These are phyloP conservation scores for Starmerella bacillaris DNA, from an alignment of 805 yeast species.

Conservation along the genomic window DNA sequence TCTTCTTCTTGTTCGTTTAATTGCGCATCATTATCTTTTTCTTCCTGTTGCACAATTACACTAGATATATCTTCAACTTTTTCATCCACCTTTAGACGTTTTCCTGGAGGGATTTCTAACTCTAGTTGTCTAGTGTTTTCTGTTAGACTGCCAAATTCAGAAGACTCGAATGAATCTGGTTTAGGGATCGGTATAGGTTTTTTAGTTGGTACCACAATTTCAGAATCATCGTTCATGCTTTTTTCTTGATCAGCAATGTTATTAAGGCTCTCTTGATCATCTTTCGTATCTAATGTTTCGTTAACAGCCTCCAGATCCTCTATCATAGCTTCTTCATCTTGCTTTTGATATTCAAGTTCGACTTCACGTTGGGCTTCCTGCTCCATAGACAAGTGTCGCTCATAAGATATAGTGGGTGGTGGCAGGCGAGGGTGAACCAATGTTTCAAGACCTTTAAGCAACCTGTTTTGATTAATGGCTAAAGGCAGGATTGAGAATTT, in stretches of 20 bases:
- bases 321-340: background rate
- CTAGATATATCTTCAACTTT: no score
- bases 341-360: background rate
- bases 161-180: no score
- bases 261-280: background rate
- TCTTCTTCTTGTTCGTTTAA: no score
- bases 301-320: background rate
- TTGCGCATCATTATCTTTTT: no score
- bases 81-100: no score
- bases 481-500: slow-evolving; percentile 55
- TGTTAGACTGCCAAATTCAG: no score
- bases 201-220: no score
- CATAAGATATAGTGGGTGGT: slow-evolving; percentile 7
- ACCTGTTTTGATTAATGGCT: slow-evolving; percentile 25
- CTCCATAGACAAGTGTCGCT: background rate
- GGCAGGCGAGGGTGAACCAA: slow-evolving; percentile 19
- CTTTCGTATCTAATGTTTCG: background rate
- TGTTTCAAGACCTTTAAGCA: slow-evolving; percentile 12
- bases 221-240: slow-evolving; percentile 1
- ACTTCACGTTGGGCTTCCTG: background rate
- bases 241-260: background rate
- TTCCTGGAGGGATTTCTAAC: no score
- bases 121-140: no score
- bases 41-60: no score
- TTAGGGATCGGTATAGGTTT: no score